Conservation (phyloP, 2,329 filamentous ascomycete genomes). For the Fusarium tjaetaba region DNA sequence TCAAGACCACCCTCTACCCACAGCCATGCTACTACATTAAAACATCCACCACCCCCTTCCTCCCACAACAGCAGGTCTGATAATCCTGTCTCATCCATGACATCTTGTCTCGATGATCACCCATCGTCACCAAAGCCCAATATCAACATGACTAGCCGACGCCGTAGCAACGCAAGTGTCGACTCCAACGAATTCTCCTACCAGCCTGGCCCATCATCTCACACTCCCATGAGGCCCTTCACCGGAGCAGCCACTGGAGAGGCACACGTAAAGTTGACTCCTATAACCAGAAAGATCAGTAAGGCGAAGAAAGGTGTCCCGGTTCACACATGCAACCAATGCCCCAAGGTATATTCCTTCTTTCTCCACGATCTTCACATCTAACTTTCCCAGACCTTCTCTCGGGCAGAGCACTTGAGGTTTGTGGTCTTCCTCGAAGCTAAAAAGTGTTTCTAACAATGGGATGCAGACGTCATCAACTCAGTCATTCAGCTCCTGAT, state of each 20-base stretch:
- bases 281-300: constrained; percentile 66
- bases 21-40: constrained; percentile 54
- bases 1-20: constrained; percentile 49
- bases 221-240: constrained; percentile 54
- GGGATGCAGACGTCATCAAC: constrained; percentile 64
- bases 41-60: constrained; percentile 45
- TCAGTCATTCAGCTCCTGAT: constrained; percentile 66
- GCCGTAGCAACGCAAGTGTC: constrained; percentile 58
- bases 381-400: constrained; percentile 62
- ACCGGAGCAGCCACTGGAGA: constrained; percentile 48
- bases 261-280: constrained; percentile 61
- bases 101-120: constrained; percentile 39
- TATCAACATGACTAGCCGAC: constrained; percentile 46
- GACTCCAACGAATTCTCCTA: constrained; percentile 60
- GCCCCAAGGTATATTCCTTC: constrained; percentile 57
- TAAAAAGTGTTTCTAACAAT: constrained; percentile 38
- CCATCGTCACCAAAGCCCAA: constrained; percentile 42
- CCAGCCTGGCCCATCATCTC: constrained; percentile 43
- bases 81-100: constrained; percentile 45
- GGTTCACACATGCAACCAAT: constrained; percentile 64
- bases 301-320: constrained; percentile 69
- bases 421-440: constrained; percentile 45
- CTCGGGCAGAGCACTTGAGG: constrained; percentile 70
- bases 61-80: constrained; percentile 50
- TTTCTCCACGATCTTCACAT: background rate